Evolutionary conservation across 306 rosid genomes (phyloP).

Genomic region (Quercus glauca): DNA sequence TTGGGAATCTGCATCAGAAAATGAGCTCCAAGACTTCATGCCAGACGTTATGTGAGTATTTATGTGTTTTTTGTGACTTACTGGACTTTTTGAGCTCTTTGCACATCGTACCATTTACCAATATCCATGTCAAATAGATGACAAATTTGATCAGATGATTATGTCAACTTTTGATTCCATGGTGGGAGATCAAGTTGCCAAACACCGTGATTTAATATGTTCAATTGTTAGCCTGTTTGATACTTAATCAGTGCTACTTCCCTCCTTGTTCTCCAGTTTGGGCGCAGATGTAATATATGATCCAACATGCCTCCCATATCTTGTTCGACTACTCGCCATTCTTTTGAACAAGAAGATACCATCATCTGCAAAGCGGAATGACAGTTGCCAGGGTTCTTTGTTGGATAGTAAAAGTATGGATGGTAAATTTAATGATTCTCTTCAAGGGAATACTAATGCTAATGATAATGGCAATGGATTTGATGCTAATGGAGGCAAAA

Average conservation of each 20-base stretch:
- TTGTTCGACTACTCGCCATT: conserved; percentile 53
- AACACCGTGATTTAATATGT: background rate
- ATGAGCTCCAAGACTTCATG: conserved; percentile 49
- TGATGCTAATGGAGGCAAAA: conserved; percentile 20
- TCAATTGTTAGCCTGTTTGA: conserved; percentile 4
- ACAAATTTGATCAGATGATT: background rate
- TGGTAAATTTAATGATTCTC: conserved; percentile 23
- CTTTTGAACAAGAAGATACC: conserved; percentile 36
- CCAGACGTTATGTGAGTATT: conserved; percentile 74
- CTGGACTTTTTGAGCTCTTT: background rate
- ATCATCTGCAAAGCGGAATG: background rate
- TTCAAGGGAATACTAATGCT: background rate
- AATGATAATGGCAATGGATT: conserved; percentile 21
- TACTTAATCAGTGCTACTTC: background rate
- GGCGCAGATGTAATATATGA: conserved; percentile 92
- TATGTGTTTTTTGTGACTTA: background rate
- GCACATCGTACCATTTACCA: background rate
- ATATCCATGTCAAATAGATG: background rate
- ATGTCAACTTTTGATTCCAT: background rate
- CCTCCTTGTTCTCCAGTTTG: conserved; percentile 45
- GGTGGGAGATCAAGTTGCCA: conserved; percentile 1
- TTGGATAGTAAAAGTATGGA: conserved; percentile 15
- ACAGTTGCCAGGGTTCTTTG: conserved; percentile 9
- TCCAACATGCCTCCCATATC: conserved; percentile 81
- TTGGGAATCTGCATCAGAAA: conserved; percentile 78